These are phyloP conservation scores for Backusella australiensis DNA, from an alignment of 192 early-diverging fungal genomes.

Conservation along the genomic window DNA sequence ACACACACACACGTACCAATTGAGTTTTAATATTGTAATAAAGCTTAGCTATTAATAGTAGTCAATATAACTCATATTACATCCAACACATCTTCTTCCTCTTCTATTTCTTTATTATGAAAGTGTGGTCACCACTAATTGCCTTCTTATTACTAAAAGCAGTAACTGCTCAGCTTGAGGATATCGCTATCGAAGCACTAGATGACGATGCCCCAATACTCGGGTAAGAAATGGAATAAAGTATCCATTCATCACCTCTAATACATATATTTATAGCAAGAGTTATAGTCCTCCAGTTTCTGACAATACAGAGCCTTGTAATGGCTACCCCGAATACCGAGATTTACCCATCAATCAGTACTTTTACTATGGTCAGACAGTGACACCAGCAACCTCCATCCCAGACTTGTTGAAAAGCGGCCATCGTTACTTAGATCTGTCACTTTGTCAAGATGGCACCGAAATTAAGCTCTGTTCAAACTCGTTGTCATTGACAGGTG, in stretches of 20 bases:
- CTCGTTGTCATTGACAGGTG: neutral
- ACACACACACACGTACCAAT: neutral
- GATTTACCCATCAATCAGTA: neutral
- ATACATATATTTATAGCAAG: neutral
- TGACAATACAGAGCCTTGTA: constrained; percentile 6
- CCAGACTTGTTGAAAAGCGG: constrained; percentile 9
- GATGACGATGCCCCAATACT: neutral
- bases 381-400: neutral
- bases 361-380: constrained; percentile 3
- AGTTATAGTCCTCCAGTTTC: neutral
- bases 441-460: neutral
- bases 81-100: neutral
- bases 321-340: constrained; percentile 10
- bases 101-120: neutral
- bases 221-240: neutral
- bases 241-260: neutral
- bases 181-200: neutral
- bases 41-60: no score
- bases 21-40: neutral
- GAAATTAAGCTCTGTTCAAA: neutral
- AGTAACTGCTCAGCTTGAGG: neutral
- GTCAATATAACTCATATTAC: no score
- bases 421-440: neutral
- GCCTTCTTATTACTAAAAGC: neutral
- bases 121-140: constrained; percentile 7